phyloP scores from a whole-genome alignment of 2,329 filamentous ascomycete species.

The Colletotrichum paranaense region DNA sequence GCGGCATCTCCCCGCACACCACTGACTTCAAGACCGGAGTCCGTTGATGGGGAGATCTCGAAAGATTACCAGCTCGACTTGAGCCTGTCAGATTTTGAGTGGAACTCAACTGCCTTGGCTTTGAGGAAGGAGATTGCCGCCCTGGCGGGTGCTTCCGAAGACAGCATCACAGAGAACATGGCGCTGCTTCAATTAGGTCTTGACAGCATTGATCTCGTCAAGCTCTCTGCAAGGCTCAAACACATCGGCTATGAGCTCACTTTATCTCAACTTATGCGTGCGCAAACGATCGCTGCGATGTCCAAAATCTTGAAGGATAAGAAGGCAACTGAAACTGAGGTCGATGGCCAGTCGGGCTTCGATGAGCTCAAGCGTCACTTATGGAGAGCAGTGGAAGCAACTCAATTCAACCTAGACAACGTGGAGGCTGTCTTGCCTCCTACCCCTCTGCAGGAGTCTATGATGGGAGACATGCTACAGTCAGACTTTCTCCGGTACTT shows the following conservation, averaged over 20 bases:
- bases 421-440: constrained; percentile 75
- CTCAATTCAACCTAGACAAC: constrained; percentile 48
- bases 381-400: constrained; percentile 48
- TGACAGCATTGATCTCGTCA: constrained; percentile 93
- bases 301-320: constrained; percentile 40
- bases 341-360: constrained; percentile 32
- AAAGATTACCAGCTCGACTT: neutral
- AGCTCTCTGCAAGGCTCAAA: constrained; percentile 79
- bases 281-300: constrained; percentile 75
- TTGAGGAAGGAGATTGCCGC: constrained; percentile 73
- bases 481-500: constrained; percentile 83
- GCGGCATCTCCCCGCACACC: constrained; percentile 26
- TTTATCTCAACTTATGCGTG: constrained; percentile 82
- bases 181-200: constrained; percentile 86
- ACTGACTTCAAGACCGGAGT: constrained; percentile 24
- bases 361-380: constrained; percentile 47
- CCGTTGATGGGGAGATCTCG: constrained; percentile 14
- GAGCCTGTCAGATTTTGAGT: constrained; percentile 57
- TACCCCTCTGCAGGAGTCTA: constrained; percentile 87
- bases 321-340: constrained; percentile 26
- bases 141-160: constrained; percentile 65
- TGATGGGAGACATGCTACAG: constrained; percentile 83
- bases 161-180: constrained; percentile 65
- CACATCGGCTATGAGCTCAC: constrained; percentile 68
- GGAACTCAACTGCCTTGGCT: constrained; percentile 63